phyloP scores from a whole-genome alignment of 2,329 filamentous ascomycete genomes.

The Aspergillus terreus region DNA sequence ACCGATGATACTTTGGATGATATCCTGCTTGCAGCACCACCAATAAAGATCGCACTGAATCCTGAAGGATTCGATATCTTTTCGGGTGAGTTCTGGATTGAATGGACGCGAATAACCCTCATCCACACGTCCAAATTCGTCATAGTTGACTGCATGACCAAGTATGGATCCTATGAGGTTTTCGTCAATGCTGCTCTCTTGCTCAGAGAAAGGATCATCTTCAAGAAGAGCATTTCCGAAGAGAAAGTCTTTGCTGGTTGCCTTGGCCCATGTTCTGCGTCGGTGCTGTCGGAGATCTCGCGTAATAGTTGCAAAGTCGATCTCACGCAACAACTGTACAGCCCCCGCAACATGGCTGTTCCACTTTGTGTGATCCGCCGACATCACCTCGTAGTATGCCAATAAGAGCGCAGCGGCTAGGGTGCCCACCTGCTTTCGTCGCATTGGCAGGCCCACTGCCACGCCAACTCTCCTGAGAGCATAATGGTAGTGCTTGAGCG shows the following conservation, averaged over 20 bases:
- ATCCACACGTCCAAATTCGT: slow-evolving; percentile 53
- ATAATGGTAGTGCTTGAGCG: slow-evolving; percentile 87
- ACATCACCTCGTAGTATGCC: slow-evolving; percentile 91
- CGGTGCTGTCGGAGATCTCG: slow-evolving; percentile 65
- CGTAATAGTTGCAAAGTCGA: slow-evolving; percentile 72
- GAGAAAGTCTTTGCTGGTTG: slow-evolving; percentile 17
- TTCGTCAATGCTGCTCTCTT: slow-evolving; percentile 52
- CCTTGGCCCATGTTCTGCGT: slow-evolving; percentile 40
- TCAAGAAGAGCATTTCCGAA: slow-evolving; percentile 37
- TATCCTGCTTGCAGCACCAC: slow-evolving; percentile 95
- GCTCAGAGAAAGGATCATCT: slow-evolving; percentile 40
- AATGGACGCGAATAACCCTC: slow-evolving; percentile 15
- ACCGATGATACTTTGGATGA: slow-evolving; percentile 84
- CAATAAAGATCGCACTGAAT: slow-evolving; percentile 83
- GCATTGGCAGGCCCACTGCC: slow-evolving; percentile 65
- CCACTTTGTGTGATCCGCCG: slow-evolving; percentile 93
- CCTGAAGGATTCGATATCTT: slow-evolving; percentile 75
- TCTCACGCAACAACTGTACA: slow-evolving; percentile 75
- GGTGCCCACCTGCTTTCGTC: slow-evolving; percentile 72
- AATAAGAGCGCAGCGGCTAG: slow-evolving; percentile 84
- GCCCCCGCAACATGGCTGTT: slow-evolving; percentile 86
- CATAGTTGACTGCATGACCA: slow-evolving; percentile 56
- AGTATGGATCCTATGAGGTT: slow-evolving; percentile 56
- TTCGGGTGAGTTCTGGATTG: slow-evolving; percentile 38
- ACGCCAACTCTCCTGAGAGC: slow-evolving; percentile 74